Percentiles rank a stretch among this genome's conserved stretches.
Conservation (phyloP, 1,284 basidiomycete genomes). For the Puccinia polysora region DNA sequence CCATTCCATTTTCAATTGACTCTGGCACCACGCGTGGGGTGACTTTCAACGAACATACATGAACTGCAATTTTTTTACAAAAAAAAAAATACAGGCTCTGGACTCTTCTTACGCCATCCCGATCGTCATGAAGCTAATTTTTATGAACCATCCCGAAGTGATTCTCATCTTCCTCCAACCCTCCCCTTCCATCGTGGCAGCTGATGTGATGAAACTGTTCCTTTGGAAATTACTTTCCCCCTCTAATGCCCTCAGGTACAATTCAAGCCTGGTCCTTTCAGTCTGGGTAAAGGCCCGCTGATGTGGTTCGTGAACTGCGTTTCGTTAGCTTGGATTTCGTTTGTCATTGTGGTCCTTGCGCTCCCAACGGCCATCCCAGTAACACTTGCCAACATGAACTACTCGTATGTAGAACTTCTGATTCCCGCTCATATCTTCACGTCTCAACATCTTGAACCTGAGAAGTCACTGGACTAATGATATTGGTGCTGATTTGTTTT, state of each 20-base stretch:
- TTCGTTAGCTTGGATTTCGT: constrained; percentile 67
- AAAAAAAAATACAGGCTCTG: constrained; percentile 43
- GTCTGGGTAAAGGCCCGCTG: constrained; percentile 67
- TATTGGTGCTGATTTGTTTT: not conserved
- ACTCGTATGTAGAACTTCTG: constrained; percentile 58
- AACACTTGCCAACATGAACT: constrained; percentile 69
- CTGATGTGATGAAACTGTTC: not conserved
- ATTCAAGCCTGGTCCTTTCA: constrained; percentile 84
- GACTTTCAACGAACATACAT: too few relatives aligned
- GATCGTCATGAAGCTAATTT: constrained; percentile 60
- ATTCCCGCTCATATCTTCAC: not conserved
- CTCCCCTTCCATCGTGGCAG: not conserved
- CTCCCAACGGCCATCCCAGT: constrained; percentile 69
- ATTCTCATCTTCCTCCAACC: constrained; percentile 46
- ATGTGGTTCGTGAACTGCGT: constrained; percentile 64
- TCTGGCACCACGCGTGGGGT: too few relatives aligned
- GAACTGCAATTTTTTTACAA: not conserved
- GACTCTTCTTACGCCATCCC: constrained; percentile 66
- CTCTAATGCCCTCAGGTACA: constrained; percentile 32
- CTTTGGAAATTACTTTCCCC: not conserved
- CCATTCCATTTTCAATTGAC: constrained; percentile 47
- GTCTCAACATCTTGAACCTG: not conserved
- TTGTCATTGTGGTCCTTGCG: constrained; percentile 67
- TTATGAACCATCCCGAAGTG: constrained; percentile 72
- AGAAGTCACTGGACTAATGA: too few relatives aligned